A percentile compares a stretch with the other conserved stretches of the same genome.
phyloP scores from a whole-genome alignment of 2,329 filamentous ascomycete species.

The Sphaerulina vaccinii region DNA sequence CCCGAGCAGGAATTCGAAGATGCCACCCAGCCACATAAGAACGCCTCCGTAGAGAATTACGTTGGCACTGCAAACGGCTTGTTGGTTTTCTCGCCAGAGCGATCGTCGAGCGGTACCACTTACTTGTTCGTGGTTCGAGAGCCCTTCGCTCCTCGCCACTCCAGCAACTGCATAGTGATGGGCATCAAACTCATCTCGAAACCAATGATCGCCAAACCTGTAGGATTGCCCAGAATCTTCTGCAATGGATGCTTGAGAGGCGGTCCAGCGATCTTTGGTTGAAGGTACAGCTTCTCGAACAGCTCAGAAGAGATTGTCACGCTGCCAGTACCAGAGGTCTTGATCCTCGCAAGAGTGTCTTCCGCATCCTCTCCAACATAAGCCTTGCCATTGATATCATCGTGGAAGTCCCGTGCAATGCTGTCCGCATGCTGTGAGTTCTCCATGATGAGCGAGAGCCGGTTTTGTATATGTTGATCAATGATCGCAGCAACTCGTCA shows the following conservation, averaged over 20 bases:
- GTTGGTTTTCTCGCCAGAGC: slow-evolving; percentile 1
- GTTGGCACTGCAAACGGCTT: slow-evolving; percentile 8
- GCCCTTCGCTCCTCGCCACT: slow-evolving; percentile 22
- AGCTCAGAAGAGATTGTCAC: slow-evolving; percentile 27
- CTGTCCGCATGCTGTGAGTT: slow-evolving; percentile 18
- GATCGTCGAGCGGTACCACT: slow-evolving; percentile 3
- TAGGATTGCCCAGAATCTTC: slow-evolving; percentile 27
- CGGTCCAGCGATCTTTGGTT: slow-evolving; percentile 21
- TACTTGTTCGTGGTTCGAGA: slow-evolving; percentile 21
- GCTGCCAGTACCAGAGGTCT: slow-evolving; percentile 23
- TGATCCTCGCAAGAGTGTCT: slow-evolving; percentile 19
- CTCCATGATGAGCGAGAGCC: neutral
- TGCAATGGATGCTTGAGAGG: slow-evolving; percentile 25
- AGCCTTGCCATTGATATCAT: slow-evolving; percentile 20
- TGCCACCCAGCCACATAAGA: slow-evolving; percentile 24
- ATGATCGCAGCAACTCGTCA: neutral
- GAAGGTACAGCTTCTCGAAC: slow-evolving; percentile 26
- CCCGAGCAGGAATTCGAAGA: slow-evolving; percentile 26
- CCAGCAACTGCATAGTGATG: slow-evolving; percentile 27
- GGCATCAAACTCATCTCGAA: slow-evolving; percentile 28
- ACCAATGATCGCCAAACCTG: slow-evolving; percentile 24
- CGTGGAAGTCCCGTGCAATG: slow-evolving; percentile 22
- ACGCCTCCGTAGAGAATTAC: slow-evolving; percentile 26
- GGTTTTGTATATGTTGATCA: neutral
- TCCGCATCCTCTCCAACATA: slow-evolving; percentile 18